Base-by-base conservation (phyloP, 345 rosid genomes). In the Erucastrum elatum region DNA sequence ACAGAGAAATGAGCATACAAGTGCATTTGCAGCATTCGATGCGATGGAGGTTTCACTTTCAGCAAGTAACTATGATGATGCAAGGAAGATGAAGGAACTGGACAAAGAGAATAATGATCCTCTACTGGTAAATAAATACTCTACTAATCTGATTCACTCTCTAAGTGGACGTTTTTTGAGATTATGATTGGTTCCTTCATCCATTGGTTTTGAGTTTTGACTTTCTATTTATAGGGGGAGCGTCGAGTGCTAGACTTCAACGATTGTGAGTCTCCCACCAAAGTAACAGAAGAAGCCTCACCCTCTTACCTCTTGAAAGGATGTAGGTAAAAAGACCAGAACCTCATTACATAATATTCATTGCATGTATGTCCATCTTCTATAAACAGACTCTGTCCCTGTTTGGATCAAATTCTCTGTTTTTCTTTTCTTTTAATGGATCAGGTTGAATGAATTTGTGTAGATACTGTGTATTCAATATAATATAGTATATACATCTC, bases 201-300 rank as follows among this genome's bases (percentile, higher is more conserved):
- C 35, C n/a, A 1, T 39, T 39, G 1, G 35, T 33, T 33, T 6
- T 33, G 35, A 33, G 35, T 17, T 62, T 31, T 60, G 33, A 63
- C 64, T 69, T 55, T 27, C 2, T 29, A 31, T 49, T 4, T 59
- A 34, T 34, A 81, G 99, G 82, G 74, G 7, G 98, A 95, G 81
- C 80, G 98, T 26, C 96, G 99, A 1, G 74, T 77, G 37, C 90
- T 96, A 3, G 98, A 96, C 85, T 96, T 96, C 82, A 93, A 89
- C 31, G 99, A 96, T 74, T 96, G 98, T 49, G 97, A 81, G 75
- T 90, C 92, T 17, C 99, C 97, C 0, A 85, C 71, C 81, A 90
- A 46, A 80, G 84, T 81, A 72, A 83, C 61, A 83, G 5, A 66
- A 81, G 90, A 35, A 88, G 88, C 59, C 91, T 90, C 92, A 31